A percentile compares a stretch with the other conserved stretches of the same genome.
Evolutionary conservation across 768 basidiomycete species (phyloP).

Genomic region (Scleroderma bovista): DNA sequence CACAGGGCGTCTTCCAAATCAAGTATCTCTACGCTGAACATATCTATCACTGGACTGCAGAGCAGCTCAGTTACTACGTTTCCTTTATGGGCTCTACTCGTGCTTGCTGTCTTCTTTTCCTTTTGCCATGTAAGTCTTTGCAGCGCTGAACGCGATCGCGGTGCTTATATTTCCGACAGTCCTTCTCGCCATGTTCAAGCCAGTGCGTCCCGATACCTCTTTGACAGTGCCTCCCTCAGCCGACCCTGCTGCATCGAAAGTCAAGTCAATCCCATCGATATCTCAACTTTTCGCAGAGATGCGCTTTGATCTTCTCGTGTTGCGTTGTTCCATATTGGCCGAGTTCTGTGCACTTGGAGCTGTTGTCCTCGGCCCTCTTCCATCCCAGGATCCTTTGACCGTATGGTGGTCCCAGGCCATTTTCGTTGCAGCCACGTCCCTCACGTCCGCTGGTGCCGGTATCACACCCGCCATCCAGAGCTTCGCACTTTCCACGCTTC

Average conservation of each 20-base stretch:
- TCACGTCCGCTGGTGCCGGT: conserved; percentile 64
- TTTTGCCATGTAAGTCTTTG: conserved; percentile 57
- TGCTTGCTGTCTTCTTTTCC: conserved; percentile 57
- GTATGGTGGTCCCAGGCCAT: conserved; percentile 31
- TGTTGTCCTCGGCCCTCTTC: conserved; percentile 47
- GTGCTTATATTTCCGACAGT: conserved; percentile 31
- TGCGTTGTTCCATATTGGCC: conserved; percentile 57
- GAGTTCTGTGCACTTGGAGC: conserved; percentile 62
- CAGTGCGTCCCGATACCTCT: conserved; percentile 18
- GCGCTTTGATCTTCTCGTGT: conserved; percentile 62
- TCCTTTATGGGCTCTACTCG: conserved; percentile 61
- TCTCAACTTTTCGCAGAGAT: conserved; percentile 54
- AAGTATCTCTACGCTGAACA: conserved; percentile 80
- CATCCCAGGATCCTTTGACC: conserved; percentile 26
- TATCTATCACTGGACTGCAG: conserved; percentile 62
- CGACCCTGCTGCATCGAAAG: conserved; percentile 21
- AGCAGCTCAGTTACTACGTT: conserved; percentile 71
- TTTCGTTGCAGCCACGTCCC: conserved; percentile 55
- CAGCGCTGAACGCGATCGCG: too few relatives aligned
- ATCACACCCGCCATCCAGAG: conserved; percentile 66
- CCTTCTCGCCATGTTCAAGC: conserved; percentile 57
- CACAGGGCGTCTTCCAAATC: conserved; percentile 65
- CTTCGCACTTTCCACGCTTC: conserved; percentile 65
- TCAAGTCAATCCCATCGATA: conserved; percentile 42
- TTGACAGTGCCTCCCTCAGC: conserved; percentile 4